Evolutionary conservation across 1,284 basidiomycete genomes (phyloP).

Genomic region (Lentinula novae-zelandiae): DNA sequence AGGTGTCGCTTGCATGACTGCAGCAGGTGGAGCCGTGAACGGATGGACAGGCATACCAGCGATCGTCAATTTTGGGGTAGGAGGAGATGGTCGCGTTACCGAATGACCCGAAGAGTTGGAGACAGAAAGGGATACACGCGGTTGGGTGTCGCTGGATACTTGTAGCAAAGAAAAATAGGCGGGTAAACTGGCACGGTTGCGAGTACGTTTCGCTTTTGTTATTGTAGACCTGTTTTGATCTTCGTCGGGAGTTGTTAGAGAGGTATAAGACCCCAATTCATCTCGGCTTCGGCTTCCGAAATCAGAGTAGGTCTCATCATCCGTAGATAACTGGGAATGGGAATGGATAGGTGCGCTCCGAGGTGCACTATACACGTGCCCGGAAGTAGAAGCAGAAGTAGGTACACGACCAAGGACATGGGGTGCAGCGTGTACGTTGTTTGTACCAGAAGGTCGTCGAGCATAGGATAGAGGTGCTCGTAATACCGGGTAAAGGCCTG

Average conservation of each 20-base stretch:
- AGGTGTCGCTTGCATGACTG: constrained; percentile 33
- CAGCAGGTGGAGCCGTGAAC: constrained; percentile 19
- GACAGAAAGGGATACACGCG: constrained; percentile 24
- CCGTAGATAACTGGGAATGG: constrained; percentile 32
- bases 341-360: constrained; percentile 39
- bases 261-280: constrained; percentile 32
- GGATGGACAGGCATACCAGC: constrained; percentile 21
- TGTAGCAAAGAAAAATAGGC: constrained; percentile 73
- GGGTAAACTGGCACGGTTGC: constrained; percentile 70
- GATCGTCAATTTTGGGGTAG: constrained; percentile 48
- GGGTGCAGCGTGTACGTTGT: constrained; percentile 60
- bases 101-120: constrained; percentile 48
- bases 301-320: constrained; percentile 46
- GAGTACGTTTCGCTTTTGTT: constrained; percentile 47
- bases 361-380: constrained; percentile 39
- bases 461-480: constrained; percentile 49
- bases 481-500: constrained; percentile 29
- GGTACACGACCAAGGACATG: constrained; percentile 47
- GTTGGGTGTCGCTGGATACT: constrained; percentile 26
- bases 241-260: constrained; percentile 17
- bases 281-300: constrained; percentile 33
- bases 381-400: constrained; percentile 38
- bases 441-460: constrained; percentile 67
- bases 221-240: constrained; percentile 32
- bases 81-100: constrained; percentile 48